A percentile compares a stretch with the other conserved stretches of the same genome.
These are phyloP conservation scores for Litsea cubeba DNA, from an alignment of 164 flowering plant genomes.

Conservation along the genomic window DNA sequence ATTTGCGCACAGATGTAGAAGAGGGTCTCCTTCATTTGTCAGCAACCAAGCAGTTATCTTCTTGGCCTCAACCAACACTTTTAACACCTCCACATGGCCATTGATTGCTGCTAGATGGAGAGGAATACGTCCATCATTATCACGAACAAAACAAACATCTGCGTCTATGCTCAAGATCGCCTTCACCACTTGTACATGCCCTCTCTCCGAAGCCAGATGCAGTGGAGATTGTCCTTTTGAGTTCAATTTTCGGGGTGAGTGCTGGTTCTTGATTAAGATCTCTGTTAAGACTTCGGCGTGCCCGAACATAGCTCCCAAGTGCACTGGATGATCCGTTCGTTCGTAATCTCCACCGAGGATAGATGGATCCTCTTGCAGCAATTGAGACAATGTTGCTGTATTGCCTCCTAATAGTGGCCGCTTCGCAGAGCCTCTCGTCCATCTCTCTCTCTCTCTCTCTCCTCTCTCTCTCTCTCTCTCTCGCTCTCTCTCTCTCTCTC, in stretches of 20 bases:
- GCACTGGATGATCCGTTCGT: slow-evolving; percentile 15
- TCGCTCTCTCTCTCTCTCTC: no score
- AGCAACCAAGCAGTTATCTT: no score
- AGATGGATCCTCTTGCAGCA: slow-evolving; percentile 18
- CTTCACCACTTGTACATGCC: slow-evolving; percentile 5
- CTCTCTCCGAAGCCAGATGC: slow-evolving; percentile 30
- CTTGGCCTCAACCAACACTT: no score
- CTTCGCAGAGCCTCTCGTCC: slow-evolving; percentile 25
- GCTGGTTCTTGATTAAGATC: slow-evolving; percentile 3
- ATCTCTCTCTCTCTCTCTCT: background rate
- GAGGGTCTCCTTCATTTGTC: no score
- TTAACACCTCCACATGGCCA: no score
- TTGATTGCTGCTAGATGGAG: no score
- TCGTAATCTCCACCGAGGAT: slow-evolving; percentile 17
- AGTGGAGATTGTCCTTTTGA: slow-evolving; percentile 13
- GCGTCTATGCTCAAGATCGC: no score
- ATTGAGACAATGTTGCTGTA: slow-evolving; percentile 9
- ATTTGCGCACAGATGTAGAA: no score
- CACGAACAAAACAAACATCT: no score
- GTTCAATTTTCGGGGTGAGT: background rate
- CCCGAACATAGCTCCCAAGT: background rate
- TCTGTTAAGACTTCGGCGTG: background rate
- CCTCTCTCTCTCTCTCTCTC: no score
- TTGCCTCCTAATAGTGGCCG: slow-evolving; percentile 20
- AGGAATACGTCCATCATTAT: no score